phyloP scores from a whole-genome alignment of 208 protist species.

The Leishmania braziliensis region DNA sequence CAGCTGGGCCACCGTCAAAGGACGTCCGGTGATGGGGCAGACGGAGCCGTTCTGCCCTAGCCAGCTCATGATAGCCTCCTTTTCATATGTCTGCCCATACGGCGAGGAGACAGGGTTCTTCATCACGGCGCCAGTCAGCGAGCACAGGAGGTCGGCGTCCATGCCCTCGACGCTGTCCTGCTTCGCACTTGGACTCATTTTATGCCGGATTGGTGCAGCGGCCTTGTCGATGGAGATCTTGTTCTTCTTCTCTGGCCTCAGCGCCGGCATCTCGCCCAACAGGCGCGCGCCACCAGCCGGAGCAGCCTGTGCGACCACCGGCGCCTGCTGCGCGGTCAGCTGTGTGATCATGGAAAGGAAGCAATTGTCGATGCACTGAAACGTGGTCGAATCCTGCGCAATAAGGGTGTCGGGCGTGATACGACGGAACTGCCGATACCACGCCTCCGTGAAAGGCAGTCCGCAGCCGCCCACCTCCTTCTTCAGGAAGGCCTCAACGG shows the following conservation, averaged over 20 bases:
- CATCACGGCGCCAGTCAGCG: conserved; percentile 88
- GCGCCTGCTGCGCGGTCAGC: conserved; percentile 36
- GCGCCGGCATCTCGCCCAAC: conserved; percentile 69
- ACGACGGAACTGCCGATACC: conserved; percentile 76
- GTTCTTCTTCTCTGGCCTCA: conserved; percentile 45
- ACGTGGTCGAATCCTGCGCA: conserved; percentile 66
- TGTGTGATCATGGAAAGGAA: conserved; percentile 55
- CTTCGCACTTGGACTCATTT: conserved; percentile 39
- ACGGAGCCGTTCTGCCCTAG: conserved; percentile 87
- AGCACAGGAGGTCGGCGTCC: conserved; percentile 73
- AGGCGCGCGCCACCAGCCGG: conserved; percentile 27
- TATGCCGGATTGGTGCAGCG: conserved; percentile 56
- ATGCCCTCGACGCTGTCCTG: conserved; percentile 59
- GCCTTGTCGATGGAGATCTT: conserved; percentile 84
- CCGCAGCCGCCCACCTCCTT: conserved; percentile 73
- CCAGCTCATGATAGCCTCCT: conserved; percentile 85
- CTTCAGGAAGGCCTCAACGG: conserved; percentile 68
- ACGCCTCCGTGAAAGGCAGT: conserved; percentile 72
- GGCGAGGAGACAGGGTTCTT: conserved; percentile 92
- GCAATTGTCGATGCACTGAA: conserved; percentile 59
- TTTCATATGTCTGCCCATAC: conserved; percentile 90
- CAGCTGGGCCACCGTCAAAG: conserved; percentile 64
- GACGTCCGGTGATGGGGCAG: conserved; percentile 91
- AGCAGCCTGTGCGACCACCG: conserved; percentile 22
- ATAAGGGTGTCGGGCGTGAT: conserved; percentile 72